A percentile compares a stretch with the other conserved stretches of the same genome.
Conservation (phyloP, 495 filamentous ascomycete species). For the Clavariopsis aquatica region DNA sequence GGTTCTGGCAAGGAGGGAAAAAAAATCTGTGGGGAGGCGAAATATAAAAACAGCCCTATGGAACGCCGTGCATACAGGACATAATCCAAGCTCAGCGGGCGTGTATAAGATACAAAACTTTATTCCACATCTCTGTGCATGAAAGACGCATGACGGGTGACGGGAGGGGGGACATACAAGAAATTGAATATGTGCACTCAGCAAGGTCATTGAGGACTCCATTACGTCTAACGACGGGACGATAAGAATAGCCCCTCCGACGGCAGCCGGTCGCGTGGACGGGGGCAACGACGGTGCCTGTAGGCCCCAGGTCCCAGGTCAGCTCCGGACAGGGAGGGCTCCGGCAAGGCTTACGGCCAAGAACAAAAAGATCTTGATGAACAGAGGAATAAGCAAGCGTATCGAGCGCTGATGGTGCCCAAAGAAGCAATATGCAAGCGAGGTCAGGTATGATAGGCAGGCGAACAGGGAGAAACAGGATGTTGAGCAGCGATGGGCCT, state of each 20-base stretch:
- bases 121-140: conserved; percentile 16
- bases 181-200: conserved; percentile 46
- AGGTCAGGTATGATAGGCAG: conserved; percentile 20
- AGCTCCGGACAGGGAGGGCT: conserved; percentile 16
- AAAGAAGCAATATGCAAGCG: conserved; percentile 32
- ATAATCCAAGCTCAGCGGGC: conserved; percentile 13
- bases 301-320: conserved; percentile 21
- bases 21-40: conserved; percentile 33
- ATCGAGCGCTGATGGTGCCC: conserved; percentile 26
- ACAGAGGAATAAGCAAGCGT: conserved; percentile 40
- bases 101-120: conserved; percentile 12
- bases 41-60: conserved; percentile 40
- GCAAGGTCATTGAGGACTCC: conserved; percentile 43
- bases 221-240: conserved; percentile 34
- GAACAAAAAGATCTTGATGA: conserved; percentile 21
- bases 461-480: neutral
- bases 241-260: conserved; percentile 32
- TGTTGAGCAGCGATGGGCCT: neutral
- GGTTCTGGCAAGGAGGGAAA: conserved; percentile 21
- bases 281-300: conserved; percentile 27
- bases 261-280: conserved; percentile 25
- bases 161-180: conserved; percentile 39
- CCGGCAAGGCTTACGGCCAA: conserved; percentile 34
- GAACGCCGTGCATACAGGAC: conserved; percentile 25
- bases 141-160: conserved; percentile 31